Evolutionary conservation across 495 filamentous ascomycete genomes (phyloP), one percentile per base, ranked within the genome.

Genomic region (Lasiosphaeria ovina): DNA sequence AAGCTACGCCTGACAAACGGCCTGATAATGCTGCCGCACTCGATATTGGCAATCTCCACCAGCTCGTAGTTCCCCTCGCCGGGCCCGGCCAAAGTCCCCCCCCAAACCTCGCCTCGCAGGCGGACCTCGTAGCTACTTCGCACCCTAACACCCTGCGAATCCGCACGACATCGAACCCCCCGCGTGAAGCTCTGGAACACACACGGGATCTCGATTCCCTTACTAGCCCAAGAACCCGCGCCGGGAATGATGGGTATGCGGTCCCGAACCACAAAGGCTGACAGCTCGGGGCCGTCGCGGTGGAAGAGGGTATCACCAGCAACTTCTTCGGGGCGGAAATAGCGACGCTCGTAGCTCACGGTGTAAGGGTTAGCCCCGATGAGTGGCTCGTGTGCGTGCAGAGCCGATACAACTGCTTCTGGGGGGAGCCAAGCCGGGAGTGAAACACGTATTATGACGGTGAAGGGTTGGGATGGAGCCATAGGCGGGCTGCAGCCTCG

Each of bases 241-340:
- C 71, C 71, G 1, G 74, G 72, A n/a, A 76, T 66, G 55, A 75
- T 64, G 59, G 73, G 71, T 45, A 77, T 68, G 50, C 66, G 68
- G 54, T 77, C 74, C 62, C 62, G 62, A 55, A 76, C 67, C 53
- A 69, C 55, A 58, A 70, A 76, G 49, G 66, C 63, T 9, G 59
- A 48, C 1, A 72, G 63, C n/a, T 66, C 59, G n/a, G n/a, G 44
- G 33, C 70, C 68, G 59, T 69, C 62, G 0, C 64, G 50, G 55
- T 34, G 62, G 65, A 76, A 77, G 53, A 74, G 72, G 51, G 74
- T 60, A 62, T 77, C 75, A 49, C 67, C 59, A 17, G 62, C 67
- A 35, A 74, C 55, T 47, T 68, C 66, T 2, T 52, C 49, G 57
- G 60, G 3, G 6, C 64, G 53, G n/a, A 76, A 54, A 14, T 57